Percentiles rank a stretch among this genome's conserved stretches.
Conservation (phyloP, 2,329 filamentous ascomycete species). For the Alternaria longipes region DNA sequence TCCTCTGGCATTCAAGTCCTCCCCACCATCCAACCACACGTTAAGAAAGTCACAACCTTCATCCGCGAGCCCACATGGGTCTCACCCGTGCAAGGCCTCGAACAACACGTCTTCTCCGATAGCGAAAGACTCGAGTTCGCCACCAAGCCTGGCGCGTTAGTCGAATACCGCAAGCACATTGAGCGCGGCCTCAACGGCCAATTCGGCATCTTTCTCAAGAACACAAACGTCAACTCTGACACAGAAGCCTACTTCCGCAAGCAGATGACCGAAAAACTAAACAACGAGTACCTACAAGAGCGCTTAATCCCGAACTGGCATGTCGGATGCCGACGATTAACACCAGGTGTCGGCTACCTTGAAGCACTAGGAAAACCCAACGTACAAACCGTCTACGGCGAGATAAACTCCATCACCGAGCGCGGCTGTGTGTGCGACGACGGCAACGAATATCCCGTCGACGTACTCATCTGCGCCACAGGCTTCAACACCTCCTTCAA, state of each 20-base stretch:
- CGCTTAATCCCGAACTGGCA: slow-evolving; percentile 49
- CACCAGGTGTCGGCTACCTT: slow-evolving; percentile 56
- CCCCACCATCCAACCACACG: slow-evolving; percentile 57
- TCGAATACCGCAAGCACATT: slow-evolving; percentile 56
- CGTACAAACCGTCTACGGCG: slow-evolving; percentile 53
- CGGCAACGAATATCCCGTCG: slow-evolving; percentile 47
- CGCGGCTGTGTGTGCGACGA: slow-evolving; percentile 51
- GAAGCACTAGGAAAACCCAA: slow-evolving; percentile 55
- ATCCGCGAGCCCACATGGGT: slow-evolving; percentile 63
- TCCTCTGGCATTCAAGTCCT: slow-evolving; percentile 65
- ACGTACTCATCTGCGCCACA: slow-evolving; percentile 51
- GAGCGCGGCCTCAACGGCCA: slow-evolving; percentile 59
- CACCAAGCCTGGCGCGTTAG: slow-evolving; percentile 51
- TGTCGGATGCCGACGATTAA: slow-evolving; percentile 55
- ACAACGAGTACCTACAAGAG: slow-evolving; percentile 41
- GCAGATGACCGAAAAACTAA: slow-evolving; percentile 55
- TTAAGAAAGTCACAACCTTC: slow-evolving; percentile 59
- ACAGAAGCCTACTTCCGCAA: slow-evolving; percentile 57
- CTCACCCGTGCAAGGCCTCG: slow-evolving; percentile 55
- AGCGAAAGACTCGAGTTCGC: slow-evolving; percentile 56
- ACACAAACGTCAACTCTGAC: slow-evolving; percentile 52
- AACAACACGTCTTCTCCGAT: slow-evolving; percentile 55
- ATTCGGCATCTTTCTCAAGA: slow-evolving; percentile 59
- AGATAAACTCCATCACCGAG: slow-evolving; percentile 47
- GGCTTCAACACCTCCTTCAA: slow-evolving; percentile 53